Base-by-base conservation (phyloP, 2,329 filamentous ascomycete species). In the Phialocephala subalpina region DNA sequence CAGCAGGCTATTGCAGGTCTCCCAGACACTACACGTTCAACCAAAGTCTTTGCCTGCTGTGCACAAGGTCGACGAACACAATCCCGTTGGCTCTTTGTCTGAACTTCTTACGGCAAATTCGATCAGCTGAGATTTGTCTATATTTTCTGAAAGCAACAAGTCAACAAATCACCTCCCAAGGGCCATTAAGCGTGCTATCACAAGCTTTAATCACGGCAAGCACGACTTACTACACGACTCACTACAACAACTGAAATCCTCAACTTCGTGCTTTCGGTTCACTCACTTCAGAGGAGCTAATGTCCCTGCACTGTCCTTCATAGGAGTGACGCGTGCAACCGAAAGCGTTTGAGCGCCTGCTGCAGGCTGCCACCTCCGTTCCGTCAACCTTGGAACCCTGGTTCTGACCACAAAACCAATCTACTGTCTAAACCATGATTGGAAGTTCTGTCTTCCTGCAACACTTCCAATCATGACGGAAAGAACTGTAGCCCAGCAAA, bases 401-500 rank as follows among this genome's bases (percentile, higher is more conserved):
- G 49, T 29, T 29, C 22, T 53, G 25, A 33, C 16, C 22, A 53
- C 49, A 27, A 7, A 53, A 20, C 16, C 45, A 25, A 49, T 22
- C n/a, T 49, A 22, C 20, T 49, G 25, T 33, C 2, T 53, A 11
- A 7, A 53, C 25, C 3, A n/a, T 29, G 12, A 53, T 29, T 53
- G 12, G 49, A 14, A 33, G 49, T 25, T 5, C 7, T 25, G 20
- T 49, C 9, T 25, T 29, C 25, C 49, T 18, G 1, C 49, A 33
- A 42, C 12, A 27, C 2, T 25, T 45, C 35, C 52, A 35, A 47
- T 60, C 60, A 67, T 65, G 58, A 62, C 67, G 22, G 61, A 68
- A 64, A 53, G 64, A 53, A 58, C 62, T n/a, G 78, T 78, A 55
- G 78, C 38, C 22, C 49, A 53, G 25, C 69, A 70, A 69, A 68